Conservation (phyloP, 2,329 filamentous ascomycete species). For the Parastagonospora avenae region DNA sequence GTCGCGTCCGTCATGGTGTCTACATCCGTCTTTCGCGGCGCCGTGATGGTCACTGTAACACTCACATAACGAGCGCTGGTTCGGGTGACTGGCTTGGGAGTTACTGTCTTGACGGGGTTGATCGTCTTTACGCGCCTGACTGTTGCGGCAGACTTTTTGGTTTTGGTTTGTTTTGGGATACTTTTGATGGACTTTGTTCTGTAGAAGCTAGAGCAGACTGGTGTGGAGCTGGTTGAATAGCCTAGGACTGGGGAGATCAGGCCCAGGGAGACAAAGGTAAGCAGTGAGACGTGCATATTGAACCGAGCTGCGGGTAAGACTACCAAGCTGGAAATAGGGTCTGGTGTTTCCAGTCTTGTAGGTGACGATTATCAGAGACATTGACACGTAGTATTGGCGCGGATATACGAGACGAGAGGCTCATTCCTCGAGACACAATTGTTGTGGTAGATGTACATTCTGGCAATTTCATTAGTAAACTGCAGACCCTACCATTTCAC, state of each 20-base stretch:
- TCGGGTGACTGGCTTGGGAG: background rate
- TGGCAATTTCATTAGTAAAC: no score
- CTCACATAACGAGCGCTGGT: background rate
- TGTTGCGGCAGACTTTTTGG: background rate
- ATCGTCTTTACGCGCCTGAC: background rate
- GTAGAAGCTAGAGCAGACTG: background rate
- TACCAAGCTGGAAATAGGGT: no score
- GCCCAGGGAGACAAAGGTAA: background rate
- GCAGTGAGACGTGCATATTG: background rate
- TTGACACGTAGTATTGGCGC: no score
- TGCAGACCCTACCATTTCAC: no score
- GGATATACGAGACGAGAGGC: no score
- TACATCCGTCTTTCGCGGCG: background rate
- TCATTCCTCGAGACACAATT: no score
- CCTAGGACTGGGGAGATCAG: background rate
- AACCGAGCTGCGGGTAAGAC: no score
- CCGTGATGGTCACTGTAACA: background rate
- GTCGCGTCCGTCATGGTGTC: background rate
- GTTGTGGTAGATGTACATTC: no score
- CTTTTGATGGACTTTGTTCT: background rate
- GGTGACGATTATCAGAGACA: no score
- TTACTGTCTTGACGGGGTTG: background rate
- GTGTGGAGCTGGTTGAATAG: background rate
- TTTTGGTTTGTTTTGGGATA: background rate
- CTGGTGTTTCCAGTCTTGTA: no score